Evolutionary conservation across 2,329 filamentous ascomycete species (phyloP).

Genomic region (Septoria petroselini): DNA sequence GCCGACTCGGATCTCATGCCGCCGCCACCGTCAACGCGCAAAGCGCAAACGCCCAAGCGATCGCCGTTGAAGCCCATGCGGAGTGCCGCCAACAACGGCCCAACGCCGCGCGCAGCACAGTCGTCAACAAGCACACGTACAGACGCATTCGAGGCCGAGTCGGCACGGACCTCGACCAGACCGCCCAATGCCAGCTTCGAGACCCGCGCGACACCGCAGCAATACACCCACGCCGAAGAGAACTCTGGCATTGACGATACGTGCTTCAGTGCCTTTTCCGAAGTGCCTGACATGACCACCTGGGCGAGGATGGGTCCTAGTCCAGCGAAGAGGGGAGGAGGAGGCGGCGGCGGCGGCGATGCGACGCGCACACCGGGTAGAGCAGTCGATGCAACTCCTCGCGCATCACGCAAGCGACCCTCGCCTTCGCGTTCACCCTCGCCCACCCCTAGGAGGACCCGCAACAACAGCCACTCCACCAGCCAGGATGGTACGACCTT

Average conservation of each 20-base stretch:
- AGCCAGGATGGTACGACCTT: constrained; percentile 66
- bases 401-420: constrained; percentile 47
- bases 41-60: constrained; percentile 26
- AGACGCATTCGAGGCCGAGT: constrained; percentile 25
- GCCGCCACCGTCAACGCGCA: constrained; percentile 32
- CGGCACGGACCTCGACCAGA: constrained; percentile 8
- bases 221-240: constrained; percentile 12
- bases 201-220: constrained; percentile 2
- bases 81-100: constrained; percentile 28
- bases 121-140: constrained; percentile 17
- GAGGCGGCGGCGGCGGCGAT: no score
- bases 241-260: constrained; percentile 58
- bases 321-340: constrained; percentile 40
- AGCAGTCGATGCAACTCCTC: constrained; percentile 47
- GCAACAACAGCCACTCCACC: constrained; percentile 41
- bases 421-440: constrained; percentile 46
- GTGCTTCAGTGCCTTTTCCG: constrained; percentile 84
- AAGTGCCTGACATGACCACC: constrained; percentile 80
- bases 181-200: constrained; percentile 8
- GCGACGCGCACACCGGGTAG: constrained; percentile 27
- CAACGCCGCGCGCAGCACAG: constrained; percentile 29
- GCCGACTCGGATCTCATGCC: constrained; percentile 35
- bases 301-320: constrained; percentile 68
- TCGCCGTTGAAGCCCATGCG: constrained; percentile 30
- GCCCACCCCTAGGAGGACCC: constrained; percentile 52